Evolutionary conservation across 257 asterid genomes (phyloP), one percentile per base, ranked within the genome.

Genomic region (Solanum sitiens): DNA sequence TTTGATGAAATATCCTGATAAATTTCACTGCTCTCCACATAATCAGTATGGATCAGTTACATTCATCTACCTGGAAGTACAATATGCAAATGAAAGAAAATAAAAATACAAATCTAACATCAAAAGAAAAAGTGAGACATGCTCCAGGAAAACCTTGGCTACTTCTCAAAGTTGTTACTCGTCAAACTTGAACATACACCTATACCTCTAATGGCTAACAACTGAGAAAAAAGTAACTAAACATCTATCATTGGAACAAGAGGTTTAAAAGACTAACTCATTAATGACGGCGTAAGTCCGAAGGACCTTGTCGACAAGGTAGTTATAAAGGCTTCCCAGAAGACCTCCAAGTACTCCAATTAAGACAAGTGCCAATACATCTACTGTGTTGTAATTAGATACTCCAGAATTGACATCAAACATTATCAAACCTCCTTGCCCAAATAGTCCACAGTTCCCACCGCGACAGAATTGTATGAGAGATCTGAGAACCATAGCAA

Each of bases 361-460:
- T 30, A 95, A 72, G 61, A 97, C 70, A 88, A 97, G 94, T 27
- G 99, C 99, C 83, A 97, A 91, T 73, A 97, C 88, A 92, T 97
- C 99, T 85, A 91, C 87, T 84, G 93, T 87, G 92, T 91, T 92
- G 88, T 95, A 93, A 77, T 90, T 67, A 87, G 99, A 98, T 90
- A 75, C 35, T 15, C 91, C 89, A 13, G 98, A 91, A 86, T 93
- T 94, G 59, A 95, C 92, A 86, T 97, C 98, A 70, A 97, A 97
- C 98, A 97, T 95, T 87, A 97, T 97, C 83, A 97, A 89, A 86
- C 99, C 99, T 90, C 99, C 99, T 91, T 95, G 91, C 83, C 99
- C 99, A 76, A 97, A 97, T 32, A 97, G 94, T 63, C 99, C 99
- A 90, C 99, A 97, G 30, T 91, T 86, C 27, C 98, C 99, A 84